A percentile compares a stretch with the other conserved stretches of the same genome.
Conservation (phyloP, 1,284 basidiomycete species). For the Grifola frondosa region DNA sequence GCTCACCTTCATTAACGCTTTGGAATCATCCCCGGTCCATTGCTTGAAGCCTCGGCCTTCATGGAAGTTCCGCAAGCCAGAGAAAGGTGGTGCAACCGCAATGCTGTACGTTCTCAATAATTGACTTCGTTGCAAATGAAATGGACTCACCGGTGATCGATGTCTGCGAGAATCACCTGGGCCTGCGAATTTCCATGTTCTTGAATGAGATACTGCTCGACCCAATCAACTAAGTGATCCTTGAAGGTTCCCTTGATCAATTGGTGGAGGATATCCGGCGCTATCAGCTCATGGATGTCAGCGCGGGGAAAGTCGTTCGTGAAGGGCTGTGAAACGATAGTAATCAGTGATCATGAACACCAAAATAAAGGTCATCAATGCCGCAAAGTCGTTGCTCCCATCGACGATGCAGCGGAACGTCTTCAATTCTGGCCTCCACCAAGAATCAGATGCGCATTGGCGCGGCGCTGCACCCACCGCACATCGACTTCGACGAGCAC, state of each 20-base stretch:
- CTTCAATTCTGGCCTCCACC: conserved; percentile 7
- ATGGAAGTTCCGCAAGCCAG: conserved; percentile 6
- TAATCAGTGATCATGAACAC: background rate
- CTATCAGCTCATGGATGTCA: conserved; percentile 26
- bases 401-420: background rate
- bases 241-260: conserved; percentile 31
- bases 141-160: conserved; percentile 20
- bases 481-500: no score
- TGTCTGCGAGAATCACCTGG: conserved; percentile 13
- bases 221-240: conserved; percentile 28
- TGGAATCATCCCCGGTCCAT: conserved; percentile 22
- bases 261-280: conserved; percentile 29
- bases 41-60: conserved; percentile 15
- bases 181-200: conserved; percentile 6
- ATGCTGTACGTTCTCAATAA: background rate
- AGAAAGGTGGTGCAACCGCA: conserved; percentile 6
- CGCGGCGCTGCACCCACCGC: no score
- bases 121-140: conserved; percentile 1
- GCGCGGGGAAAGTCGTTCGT: conserved; percentile 24
- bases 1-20: conserved; percentile 24
- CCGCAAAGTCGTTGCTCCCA: conserved; percentile 7
- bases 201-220: conserved; percentile 13
- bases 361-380: background rate
- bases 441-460: conserved; percentile 9
- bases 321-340: conserved; percentile 22